These are phyloP conservation scores for Orbilia javanica DNA, from an alignment of 2,329 filamentous ascomycete species.

Conservation along the genomic window DNA sequence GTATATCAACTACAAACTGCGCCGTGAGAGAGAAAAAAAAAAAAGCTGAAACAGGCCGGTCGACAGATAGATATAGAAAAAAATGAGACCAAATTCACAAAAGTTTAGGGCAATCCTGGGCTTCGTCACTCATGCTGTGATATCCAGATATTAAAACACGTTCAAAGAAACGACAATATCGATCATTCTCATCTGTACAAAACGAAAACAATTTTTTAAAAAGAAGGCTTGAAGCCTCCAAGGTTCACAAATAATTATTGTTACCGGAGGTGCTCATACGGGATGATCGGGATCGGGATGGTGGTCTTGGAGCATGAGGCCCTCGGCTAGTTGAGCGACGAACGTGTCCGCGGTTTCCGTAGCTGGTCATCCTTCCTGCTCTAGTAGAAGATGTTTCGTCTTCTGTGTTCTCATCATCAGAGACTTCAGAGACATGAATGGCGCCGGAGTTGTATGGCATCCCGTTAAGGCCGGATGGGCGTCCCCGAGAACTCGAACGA, in stretches of 20 bases:
- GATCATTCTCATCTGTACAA: background rate
- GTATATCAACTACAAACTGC: background rate
- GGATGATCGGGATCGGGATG: background rate
- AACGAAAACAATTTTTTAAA: background rate
- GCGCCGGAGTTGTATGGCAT: slow-evolving; percentile 9
- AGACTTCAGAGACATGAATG: slow-evolving; percentile 5
- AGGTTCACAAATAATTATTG: background rate
- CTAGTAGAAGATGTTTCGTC: slow-evolving; percentile 27
- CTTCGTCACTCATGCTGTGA: background rate
- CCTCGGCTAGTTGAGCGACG: background rate
- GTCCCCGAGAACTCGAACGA: slow-evolving; percentile 22
- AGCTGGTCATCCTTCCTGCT: background rate
- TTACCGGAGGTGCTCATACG: background rate
- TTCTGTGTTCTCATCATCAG: slow-evolving; percentile 26
- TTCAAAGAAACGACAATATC: background rate
- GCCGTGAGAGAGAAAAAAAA: background rate
- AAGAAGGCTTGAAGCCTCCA: background rate
- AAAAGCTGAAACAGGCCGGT: background rate
- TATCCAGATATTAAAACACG: background rate
- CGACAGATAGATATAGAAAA: background rate
- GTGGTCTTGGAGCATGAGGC: background rate
- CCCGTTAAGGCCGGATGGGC: background rate
- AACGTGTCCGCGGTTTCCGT: background rate
- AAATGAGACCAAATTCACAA: background rate
- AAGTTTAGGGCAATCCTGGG: background rate